Evolutionary conservation across 108 stramenopile species (phyloP).

Genomic region (Discostella pseudostelligera): DNA sequence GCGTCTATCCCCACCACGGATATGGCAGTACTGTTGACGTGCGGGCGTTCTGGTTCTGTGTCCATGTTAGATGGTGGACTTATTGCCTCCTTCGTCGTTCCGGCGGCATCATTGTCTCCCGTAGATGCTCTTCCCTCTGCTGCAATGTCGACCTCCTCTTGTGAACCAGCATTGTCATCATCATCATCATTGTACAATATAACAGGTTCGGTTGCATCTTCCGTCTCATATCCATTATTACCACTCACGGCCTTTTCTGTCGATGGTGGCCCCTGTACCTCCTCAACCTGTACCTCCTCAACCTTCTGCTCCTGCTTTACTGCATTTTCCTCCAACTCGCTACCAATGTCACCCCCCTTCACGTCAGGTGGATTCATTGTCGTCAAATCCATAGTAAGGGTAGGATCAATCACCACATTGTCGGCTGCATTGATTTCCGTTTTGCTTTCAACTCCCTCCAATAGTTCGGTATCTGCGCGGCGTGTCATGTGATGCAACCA

Average conservation of each 20-base stretch:
- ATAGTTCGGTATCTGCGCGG: neutral
- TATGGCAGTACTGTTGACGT: neutral
- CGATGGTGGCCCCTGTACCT: neutral
- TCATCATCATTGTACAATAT: conserved; percentile 4
- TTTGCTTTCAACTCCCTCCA: neutral
- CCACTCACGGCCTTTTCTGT: neutral
- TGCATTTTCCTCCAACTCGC: neutral
- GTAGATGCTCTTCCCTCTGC: neutral
- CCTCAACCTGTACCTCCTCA: too few species aligned
- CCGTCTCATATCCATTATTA: neutral
- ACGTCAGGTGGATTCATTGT: conserved; percentile 19
- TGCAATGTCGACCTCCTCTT: neutral
- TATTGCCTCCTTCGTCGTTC: conserved; percentile 17
- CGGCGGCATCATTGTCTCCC: conserved; percentile 6
- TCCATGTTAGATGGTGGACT: conserved; percentile 22
- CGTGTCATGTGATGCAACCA: too few species aligned
- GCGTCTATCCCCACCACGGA: neutral
- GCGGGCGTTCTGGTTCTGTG: conserved; percentile 15
- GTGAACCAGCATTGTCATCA: neutral
- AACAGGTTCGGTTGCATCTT: neutral
- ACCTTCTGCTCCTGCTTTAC: too few species aligned
- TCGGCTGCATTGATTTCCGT: neutral
- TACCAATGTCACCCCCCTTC: conserved; percentile 1
- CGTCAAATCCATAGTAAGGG: conserved; percentile 42
- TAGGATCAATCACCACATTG: conserved; percentile 31